phyloP scores from a whole-genome alignment of 1,139 yeast genomes.

The Kodamaea ohmeri region DNA sequence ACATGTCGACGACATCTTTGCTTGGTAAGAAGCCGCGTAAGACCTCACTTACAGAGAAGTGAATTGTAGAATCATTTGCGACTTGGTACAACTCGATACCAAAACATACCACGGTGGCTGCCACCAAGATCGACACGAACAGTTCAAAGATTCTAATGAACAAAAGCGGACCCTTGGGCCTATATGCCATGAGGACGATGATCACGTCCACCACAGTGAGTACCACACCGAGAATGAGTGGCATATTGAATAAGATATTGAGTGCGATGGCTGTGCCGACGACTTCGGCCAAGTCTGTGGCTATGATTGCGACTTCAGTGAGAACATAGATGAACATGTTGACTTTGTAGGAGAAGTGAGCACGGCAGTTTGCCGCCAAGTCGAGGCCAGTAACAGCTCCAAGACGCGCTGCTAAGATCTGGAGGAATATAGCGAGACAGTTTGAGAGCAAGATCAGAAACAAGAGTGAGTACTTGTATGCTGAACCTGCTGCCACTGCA shows the following conservation, averaged over 20 bases:
- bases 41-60: conserved; percentile 54
- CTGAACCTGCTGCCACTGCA: conserved; percentile 91
- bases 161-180: conserved; percentile 81
- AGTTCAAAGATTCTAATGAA: conserved; percentile 79
- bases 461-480: conserved; percentile 75
- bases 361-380: conserved; percentile 78
- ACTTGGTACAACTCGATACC: conserved; percentile 73
- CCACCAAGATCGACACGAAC: conserved; percentile 73
- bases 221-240: conserved; percentile 74
- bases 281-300: conserved; percentile 80
- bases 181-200: conserved; percentile 80
- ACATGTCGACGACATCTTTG: conserved; percentile 54
- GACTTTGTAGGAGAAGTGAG: conserved; percentile 61
- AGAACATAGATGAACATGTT: conserved; percentile 58
- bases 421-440: conserved; percentile 82
- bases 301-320: conserved; percentile 74
- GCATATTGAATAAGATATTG: conserved; percentile 74
- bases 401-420: conserved; percentile 76
- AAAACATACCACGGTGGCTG: conserved; percentile 83
- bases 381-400: conserved; percentile 85
- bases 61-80: conserved; percentile 47
- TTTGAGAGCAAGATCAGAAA: conserved; percentile 81
- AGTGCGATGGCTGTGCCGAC: conserved; percentile 91
- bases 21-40: conserved; percentile 79
- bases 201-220: conserved; percentile 83